A percentile compares a stretch with the other conserved stretches of the same genome.
Evolutionary conservation across 345 rosid genomes (phyloP).

Genomic region (Odontarrhena argentea): DNA sequence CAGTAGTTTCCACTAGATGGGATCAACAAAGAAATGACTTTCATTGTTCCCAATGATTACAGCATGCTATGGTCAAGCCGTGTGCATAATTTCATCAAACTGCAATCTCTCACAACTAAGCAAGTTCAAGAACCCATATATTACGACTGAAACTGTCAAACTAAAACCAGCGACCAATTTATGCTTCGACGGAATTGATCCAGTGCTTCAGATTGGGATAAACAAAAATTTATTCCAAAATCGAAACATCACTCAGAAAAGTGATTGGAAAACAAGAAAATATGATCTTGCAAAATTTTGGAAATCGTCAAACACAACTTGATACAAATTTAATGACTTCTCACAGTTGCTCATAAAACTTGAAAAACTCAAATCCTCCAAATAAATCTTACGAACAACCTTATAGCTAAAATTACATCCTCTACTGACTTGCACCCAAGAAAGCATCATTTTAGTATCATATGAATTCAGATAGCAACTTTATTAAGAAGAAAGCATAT

Average conservation of each 20-base stretch:
- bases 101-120: too few species aligned
- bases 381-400: too few species aligned
- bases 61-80: neutral
- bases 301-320: conserved; percentile 1
- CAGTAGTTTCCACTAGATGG: neutral
- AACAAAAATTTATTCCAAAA: neutral
- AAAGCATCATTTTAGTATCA: conserved; percentile 5
- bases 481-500: neutral
- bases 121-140: too few species aligned
- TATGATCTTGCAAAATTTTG: neutral
- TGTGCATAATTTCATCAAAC: too few species aligned
- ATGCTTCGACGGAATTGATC: too few species aligned
- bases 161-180: neutral
- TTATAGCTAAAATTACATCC: too few species aligned
- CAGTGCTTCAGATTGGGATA: neutral
- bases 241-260: too few species aligned
- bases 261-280: too few species aligned
- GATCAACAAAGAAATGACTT: neutral
- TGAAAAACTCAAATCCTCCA: neutral
- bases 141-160: neutral
- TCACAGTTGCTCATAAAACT: neutral
- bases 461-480: neutral
- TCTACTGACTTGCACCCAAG: too few species aligned
- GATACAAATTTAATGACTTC: neutral
- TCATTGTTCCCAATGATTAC: neutral